Evolutionary conservation across 2,329 filamentous ascomycete species (phyloP), one percentile per base, ranked within the genome.

Genomic region (Colletotrichum destructivum): DNA sequence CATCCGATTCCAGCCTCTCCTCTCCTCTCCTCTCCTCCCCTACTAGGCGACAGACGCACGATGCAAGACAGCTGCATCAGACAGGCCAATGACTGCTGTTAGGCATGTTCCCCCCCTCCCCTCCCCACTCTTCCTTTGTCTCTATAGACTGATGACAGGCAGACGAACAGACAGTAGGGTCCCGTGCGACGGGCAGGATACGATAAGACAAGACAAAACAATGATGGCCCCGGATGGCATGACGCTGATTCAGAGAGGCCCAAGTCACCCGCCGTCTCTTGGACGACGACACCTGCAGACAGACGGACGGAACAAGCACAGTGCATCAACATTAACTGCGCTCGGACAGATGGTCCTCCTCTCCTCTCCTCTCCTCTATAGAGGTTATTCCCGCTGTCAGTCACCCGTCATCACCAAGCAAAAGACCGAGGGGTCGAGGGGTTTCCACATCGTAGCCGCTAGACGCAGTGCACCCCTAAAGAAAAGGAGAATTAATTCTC

Each of bases 371-470:
- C n/a, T 13, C 4, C 1, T 8, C 13, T 3, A 2, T 40, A 40
- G 65, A 69, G 44, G 59, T 44, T 54, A 69, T 64, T 72, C 64
- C 59, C 44, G 38, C 54, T 12, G 3, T 46, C 49, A 35, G 31
- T 7, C 38, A 26, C 35, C 69, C 7, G 8, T 4, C 26, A 3
- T 16, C 16, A 23, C 51, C 26, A 4, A 18, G 11, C 9, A 11
- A 54, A 18, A 52, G 49, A 31, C 31, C 8, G 35, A 42, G 8
- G 7, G n/a, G 16, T 3, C 7, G 8, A 31, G 31, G 31, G 44
- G 46, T 55, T 51, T 26, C 64, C 44, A 57, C 57, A 26, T 59
- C 65, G 59, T 59, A 72, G 69, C 69, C 65, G 69, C 69, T 69
- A 15, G 51, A 21, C 26, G 26, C 13, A 26, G 56, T 31, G 23